Evolutionary conservation across 2,329 filamentous ascomycete species (phyloP), one percentile per base, ranked within the genome.

Genomic region (Alternaria infectoria): DNA sequence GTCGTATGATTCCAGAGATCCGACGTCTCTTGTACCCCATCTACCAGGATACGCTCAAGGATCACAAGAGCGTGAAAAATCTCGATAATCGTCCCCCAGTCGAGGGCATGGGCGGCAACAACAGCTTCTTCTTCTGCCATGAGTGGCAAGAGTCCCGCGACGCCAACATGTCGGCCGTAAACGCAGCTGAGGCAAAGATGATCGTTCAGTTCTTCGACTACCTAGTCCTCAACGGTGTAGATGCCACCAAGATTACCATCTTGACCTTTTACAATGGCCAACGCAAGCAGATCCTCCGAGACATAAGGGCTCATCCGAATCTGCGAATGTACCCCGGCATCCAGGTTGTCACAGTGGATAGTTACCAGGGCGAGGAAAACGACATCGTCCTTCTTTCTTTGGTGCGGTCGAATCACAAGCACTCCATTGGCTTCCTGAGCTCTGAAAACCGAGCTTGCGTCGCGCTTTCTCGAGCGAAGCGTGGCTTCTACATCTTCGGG

Each of bases 211-310:
- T 97, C 67, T 89, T 90, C 67, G 82, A 87, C 25, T 91, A 97
- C 71, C 86, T 97, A 0, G 77, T 90, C 1, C 81, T 88, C 62
- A 95, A 94, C 65, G 90, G 90, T 0, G 81, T 90, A 1, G 70
- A 81, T 0, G 76, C 86, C 0, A 76, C 81, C 0, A 83, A 90
- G 6, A 93, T 97, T 59, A 97, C 93, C 0, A 83, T 97, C 4
- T 79, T 97, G 54, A 95, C 93, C 0, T 97, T 96, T 74, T 97
- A 97, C 82, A 93, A 92, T 46, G 93, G 92, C 0, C 94, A 97
- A 74, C 86, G 90, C 47, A 91, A 90, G 68, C 80, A 85, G 3
- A 84, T 97, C 3, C 71, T 89, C 0, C 83, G 81, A 13, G 77
- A 81, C 6, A 77, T 90, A 4, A 77, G 80, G 11, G 67, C 72